Base-by-base conservation (phyloP, 768 basidiomycete species). In the Trichaptum fuscoviolaceum region DNA sequence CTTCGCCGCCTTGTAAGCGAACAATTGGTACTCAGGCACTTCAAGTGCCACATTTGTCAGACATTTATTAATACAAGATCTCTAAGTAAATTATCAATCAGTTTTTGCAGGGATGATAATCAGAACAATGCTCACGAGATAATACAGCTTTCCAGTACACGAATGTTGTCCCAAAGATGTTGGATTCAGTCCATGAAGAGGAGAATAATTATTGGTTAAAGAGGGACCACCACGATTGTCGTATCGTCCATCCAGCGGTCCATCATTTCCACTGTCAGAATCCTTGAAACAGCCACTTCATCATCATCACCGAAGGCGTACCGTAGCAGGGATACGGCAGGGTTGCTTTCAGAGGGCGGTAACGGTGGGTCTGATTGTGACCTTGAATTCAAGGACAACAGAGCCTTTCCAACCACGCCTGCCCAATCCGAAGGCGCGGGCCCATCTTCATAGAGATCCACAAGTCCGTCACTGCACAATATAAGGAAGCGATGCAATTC, bases 171-270 rank as follows among this genome's bases (percentile, higher is more conserved):
- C 30, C 30, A 30, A 30, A 30, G 2, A 30, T 30, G 30, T 30
- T 8, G 30, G 30, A 30, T 30, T 30, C 30, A 30, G 30, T 30
- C 30, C 30, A 30, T 30, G 8, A 30, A 30, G 30, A 2, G 30
- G 30, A 12, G 42, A 52, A 52, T 2, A 52, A 52, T 12, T 30
- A 3, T 30, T 2, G 2, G 6, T 64, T 60, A 76, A 23, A 80
- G 71, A 63, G 75, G 75, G 65, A 81, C 82, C 62, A 84, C 77
- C 24, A 83, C 66, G 26, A 83, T 75, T 8, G 82, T 83, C 23
- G 80, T 77, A 67, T 83, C 82, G 67, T 83, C 83, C 73, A 84
- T 79, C 83, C 82, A 83, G 65, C 77, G 77, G 52, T 81, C 82
- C 65, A 79, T 79, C 78, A 83, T 83, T 73, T 83, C 83, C 58